Base-by-base conservation (phyloP, 2,329 filamentous ascomycete genomes). In the Fusarium nurragi region DNA sequence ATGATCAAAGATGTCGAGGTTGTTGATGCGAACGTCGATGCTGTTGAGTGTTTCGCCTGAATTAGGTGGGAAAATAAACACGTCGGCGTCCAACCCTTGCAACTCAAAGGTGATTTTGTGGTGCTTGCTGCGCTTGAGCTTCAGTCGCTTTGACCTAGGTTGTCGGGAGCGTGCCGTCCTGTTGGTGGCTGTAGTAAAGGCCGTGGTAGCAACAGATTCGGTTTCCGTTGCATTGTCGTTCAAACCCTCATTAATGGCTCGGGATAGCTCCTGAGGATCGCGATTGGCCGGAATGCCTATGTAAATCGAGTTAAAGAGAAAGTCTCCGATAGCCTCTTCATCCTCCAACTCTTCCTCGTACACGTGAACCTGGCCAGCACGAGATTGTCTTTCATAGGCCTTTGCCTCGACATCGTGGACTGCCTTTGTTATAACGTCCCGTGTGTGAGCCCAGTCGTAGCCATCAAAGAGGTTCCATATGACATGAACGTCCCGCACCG, bases 381-480 rank as follows among this genome's bases (percentile, higher is more conserved):
- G 83, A 22, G 86, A 81, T 57, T 88, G 86, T 54, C 90, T 88
- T 74, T 97, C 92, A 43, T 90, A 88, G 2, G 93, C 93, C 75
- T 90, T 92, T 39, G 84, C 83, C 77, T 99, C 93, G 3, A 99
- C 90, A 50, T 96, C 89, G 58, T 95, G 88, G 3, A 99, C 93
- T 8, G 93, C 93, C 73, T 94, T 91, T 21, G 89, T 88, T 54
- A 99, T 97, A 5, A 90, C 87, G 63, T 95, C 90, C 39, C 94
- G 86, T 1, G 96, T 99, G 39, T 87, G 86, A 68, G 89, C 86
- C 96, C 96, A 99, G 77, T 99, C 96, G 74, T 97, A 99, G 2
- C 95, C 95, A 79, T 99, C 95, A 76, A 95, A 97, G 2, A 99
- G 81, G 73, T 99, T 97, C 95, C 95, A 99, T 59, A 98, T 97